These are phyloP conservation scores for Isoetes engelmannii DNA, from an alignment of 83 land plant species.

Conservation along the genomic window DNA sequence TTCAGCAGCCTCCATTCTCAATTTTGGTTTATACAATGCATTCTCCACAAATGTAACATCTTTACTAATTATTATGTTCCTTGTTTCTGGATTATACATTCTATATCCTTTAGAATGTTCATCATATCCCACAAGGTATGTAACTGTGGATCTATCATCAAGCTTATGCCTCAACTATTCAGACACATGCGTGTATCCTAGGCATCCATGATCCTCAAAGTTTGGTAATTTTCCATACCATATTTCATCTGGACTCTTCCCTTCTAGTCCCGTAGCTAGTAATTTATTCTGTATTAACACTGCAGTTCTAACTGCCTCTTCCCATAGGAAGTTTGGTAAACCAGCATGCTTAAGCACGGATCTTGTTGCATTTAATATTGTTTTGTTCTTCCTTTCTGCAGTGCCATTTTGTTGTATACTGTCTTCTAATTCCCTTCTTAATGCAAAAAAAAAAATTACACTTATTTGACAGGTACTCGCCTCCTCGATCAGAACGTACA, in stretches of 20 bases:
- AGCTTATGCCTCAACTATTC: neutral
- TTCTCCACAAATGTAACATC: constrained; percentile 13
- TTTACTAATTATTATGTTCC: neutral
- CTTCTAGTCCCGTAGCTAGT: neutral
- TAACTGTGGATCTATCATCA: neutral
- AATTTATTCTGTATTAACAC: too few relatives aligned
- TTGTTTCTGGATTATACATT: neutral
- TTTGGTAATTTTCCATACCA: neutral
- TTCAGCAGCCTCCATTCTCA: neutral
- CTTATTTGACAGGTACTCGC: too few relatives aligned
- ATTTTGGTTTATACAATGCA: neutral
- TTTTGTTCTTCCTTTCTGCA: too few relatives aligned
- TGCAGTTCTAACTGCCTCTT: too few relatives aligned
- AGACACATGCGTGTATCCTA: neutral
- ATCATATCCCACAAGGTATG: constrained; percentile 4
- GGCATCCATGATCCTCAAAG: constrained; percentile 2
- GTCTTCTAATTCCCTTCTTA: too few relatives aligned
- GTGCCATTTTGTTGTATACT: too few relatives aligned
- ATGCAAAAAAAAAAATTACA: too few relatives aligned
- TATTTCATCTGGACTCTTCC: constrained; percentile 7
- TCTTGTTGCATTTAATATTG: too few relatives aligned
- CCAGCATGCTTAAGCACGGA: too few relatives aligned
- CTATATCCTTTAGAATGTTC: constrained; percentile 18
- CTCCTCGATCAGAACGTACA: too few relatives aligned
- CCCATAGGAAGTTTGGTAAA: too few relatives aligned